These are phyloP conservation scores for Lachnum nothofagi DNA, from an alignment of 2,329 filamentous ascomycete species.

Conservation along the genomic window DNA sequence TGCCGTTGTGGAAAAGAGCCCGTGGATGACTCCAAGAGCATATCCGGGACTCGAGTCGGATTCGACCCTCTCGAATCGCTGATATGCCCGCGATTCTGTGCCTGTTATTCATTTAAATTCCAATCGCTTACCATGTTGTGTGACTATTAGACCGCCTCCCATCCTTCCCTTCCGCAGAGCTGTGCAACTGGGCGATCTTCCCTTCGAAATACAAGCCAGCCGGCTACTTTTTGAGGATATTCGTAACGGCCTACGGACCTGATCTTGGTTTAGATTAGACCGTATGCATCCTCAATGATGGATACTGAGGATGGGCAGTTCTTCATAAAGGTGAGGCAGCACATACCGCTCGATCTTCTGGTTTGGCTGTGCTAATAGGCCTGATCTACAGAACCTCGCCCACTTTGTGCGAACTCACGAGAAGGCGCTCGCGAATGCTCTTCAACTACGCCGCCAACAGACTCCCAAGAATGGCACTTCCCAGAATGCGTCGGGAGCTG, in stretches of 20 bases:
- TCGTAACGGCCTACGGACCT: constrained; percentile 22
- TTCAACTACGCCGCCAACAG: constrained; percentile 75
- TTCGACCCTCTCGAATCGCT: neutral
- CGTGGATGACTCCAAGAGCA: neutral
- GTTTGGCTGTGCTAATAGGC: neutral
- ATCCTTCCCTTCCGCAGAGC: constrained; percentile 18
- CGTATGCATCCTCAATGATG: constrained; percentile 47
- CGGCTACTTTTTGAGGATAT: constrained; percentile 18
- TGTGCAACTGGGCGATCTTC: constrained; percentile 13
- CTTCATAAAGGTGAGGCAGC: constrained; percentile 70
- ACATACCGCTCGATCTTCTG: constrained; percentile 1
- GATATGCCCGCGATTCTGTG: neutral
- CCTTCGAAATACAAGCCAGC: constrained; percentile 26
- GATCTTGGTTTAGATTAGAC: constrained; percentile 15
- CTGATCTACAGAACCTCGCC: constrained; percentile 69
- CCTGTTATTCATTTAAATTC: constrained; percentile 3
- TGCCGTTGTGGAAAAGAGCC: neutral
- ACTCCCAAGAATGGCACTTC: constrained; percentile 64
- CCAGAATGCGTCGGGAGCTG: constrained; percentile 56
- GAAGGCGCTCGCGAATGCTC: constrained; percentile 90
- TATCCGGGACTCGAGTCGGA: neutral
- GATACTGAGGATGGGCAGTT: constrained; percentile 80
- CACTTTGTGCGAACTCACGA: constrained; percentile 96
- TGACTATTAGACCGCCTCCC: constrained; percentile 24
- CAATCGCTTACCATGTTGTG: constrained; percentile 24